phyloP scores from a whole-genome alignment of 441 rosid genomes.

The Gossypium aridum region DNA sequence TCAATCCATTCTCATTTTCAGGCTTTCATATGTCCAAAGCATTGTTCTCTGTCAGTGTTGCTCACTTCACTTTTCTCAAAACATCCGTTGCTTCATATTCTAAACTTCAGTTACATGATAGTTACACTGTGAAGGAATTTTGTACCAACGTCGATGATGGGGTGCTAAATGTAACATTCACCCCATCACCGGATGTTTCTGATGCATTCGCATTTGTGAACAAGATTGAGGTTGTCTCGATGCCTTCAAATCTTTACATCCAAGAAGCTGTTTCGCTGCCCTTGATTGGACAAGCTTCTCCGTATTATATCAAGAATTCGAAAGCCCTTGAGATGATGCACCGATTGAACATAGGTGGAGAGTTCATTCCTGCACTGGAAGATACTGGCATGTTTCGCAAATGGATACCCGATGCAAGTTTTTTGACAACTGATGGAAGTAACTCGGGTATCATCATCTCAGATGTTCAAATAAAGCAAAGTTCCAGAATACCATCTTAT shows the following conservation, averaged over 20 bases:
- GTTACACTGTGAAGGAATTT: neutral
- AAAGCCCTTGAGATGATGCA: neutral
- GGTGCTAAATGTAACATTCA: neutral
- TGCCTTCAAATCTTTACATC: conserved; percentile 3
- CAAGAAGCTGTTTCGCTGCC: neutral
- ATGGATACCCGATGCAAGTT: neutral
- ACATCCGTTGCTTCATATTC: neutral
- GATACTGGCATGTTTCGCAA: neutral
- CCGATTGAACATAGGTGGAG: neutral
- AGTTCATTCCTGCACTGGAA: neutral
- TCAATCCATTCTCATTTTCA: neutral
- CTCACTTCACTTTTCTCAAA: neutral
- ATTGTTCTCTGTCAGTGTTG: neutral
- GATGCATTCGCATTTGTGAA: neutral
- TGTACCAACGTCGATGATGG: neutral
- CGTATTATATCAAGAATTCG: neutral
- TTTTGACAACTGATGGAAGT: neutral
- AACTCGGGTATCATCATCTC: neutral
- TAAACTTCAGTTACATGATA: neutral
- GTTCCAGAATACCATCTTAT: neutral
- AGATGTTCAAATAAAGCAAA: neutral
- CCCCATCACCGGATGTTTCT: neutral
- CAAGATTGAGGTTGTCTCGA: neutral
- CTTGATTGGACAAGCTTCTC: neutral
- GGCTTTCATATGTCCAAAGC: conserved; percentile 2